Base-by-base conservation (phyloP, 441 rosid genomes). In the Euphorbia schlechtendalii region DNA sequence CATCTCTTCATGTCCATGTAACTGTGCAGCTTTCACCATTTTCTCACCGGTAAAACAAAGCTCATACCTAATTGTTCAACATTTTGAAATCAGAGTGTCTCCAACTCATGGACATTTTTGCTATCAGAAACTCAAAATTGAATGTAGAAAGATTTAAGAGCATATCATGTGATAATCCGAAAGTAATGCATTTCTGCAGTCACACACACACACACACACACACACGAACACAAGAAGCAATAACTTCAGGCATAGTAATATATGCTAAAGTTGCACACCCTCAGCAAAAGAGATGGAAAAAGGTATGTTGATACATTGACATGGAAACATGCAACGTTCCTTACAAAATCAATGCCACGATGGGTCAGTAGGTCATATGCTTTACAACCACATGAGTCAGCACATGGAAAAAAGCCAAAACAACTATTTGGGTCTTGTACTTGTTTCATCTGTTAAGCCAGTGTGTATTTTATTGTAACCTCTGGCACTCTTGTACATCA, bases 1-100 rank as follows among this genome's bases (percentile, higher is more conserved):
- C 3, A 72, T 61, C 75, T 84, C 96, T 61, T 95, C 97, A 51
- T 76, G 89, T 6, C 38, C 69, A 65, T 86, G 91, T 51, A 79
- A 70, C 15, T 74, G 74, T 18, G 75, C 38, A 63, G 90, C 83
- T n/a, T n/a, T n/a, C n/a, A n/a, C n/a, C n/a, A n/a, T n/a, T n/a
- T n/a, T n/a, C n/a, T n/a, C n/a, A n/a, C n/a, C n/a, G n/a, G n/a
- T n/a, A n/a, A n/a, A n/a, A n/a, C n/a, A n/a, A n/a, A n/a, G n/a
- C n/a, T 95, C 98, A 56, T 89, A 95, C 81, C 98, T 94, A 32
- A 45, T 43, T 63, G 45, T 18, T 21, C 6, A 59, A 36, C 52
- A 54, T 36, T 3, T 40, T 66, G 18, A 38, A 65, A 57, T 11
- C 32, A n/a, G n/a, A 69, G 14, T 9, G 63, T 46, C 8, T 21